Percentiles rank a stretch among this genome's conserved stretches.
phyloP scores from a whole-genome alignment of 2,329 filamentous ascomycete species.

The Aspergillus puulaauensis region DNA sequence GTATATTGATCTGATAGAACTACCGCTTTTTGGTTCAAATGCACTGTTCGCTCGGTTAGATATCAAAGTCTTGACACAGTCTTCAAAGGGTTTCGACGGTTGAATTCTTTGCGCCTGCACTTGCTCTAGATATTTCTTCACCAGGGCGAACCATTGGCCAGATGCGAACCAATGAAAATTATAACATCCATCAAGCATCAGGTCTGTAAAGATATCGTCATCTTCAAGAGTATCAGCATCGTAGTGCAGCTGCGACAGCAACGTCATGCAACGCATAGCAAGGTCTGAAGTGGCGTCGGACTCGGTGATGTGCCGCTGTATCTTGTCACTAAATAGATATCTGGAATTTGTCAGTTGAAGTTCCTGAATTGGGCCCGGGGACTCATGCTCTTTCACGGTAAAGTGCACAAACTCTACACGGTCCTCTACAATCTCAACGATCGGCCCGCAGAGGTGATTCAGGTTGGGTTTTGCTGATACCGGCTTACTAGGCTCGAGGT shows the following conservation, averaged over 20 bases:
- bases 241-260: not conserved
- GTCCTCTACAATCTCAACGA: constrained; percentile 30
- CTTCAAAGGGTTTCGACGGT: not conserved
- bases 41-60: not conserved
- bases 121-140: not conserved
- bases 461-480: constrained; percentile 11
- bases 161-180: constrained; percentile 1
- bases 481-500: not conserved
- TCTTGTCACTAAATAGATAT: not conserved
- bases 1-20: not conserved
- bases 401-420: constrained; percentile 35
- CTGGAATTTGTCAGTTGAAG: not conserved
- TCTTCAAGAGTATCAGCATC: not conserved
- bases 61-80: not conserved
- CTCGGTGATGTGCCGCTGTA: not conserved
- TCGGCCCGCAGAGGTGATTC: constrained; percentile 27
- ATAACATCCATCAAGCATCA: not conserved
- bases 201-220: not conserved
- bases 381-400: constrained; percentile 46
- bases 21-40: not conserved
- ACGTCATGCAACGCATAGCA: not conserved
- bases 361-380: not conserved
- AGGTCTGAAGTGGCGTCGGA: not conserved
- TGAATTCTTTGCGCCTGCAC: not conserved
- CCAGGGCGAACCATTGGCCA: not conserved